phyloP scores from a whole-genome alignment of 371 early-diverging fungal species.

The Dinochytrium kinnereticum region DNA sequence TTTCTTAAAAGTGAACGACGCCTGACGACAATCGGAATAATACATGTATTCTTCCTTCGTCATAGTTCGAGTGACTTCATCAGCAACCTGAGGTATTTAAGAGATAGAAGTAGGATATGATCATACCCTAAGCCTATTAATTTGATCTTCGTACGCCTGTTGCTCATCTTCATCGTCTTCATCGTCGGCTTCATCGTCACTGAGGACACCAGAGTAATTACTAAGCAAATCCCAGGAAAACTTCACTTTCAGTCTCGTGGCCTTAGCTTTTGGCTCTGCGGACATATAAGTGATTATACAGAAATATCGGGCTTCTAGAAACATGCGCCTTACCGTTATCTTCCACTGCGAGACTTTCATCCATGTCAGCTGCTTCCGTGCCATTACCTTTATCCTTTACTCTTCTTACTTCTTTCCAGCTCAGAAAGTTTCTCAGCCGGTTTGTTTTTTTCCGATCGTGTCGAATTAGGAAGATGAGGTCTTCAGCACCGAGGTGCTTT shows the following conservation, averaged over 20 bases:
- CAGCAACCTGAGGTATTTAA: slow-evolving; percentile 64
- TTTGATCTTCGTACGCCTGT: slow-evolving; percentile 83
- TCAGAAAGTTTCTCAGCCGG: slow-evolving; percentile 86
- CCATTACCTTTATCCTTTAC: slow-evolving; percentile 63
- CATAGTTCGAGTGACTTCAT: slow-evolving; percentile 94
- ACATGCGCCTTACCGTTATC: slow-evolving; percentile 21
- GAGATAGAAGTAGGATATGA: neutral
- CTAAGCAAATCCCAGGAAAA: slow-evolving; percentile 91
- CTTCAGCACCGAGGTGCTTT: slow-evolving; percentile 85
- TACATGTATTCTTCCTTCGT: slow-evolving; percentile 98
- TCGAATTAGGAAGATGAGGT: slow-evolving; percentile 94
- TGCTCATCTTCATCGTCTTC: slow-evolving; percentile 78
- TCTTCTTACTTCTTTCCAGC: slow-evolving; percentile 96
- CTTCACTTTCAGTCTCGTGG: slow-evolving; percentile 77
- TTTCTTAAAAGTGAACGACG: slow-evolving; percentile 96
- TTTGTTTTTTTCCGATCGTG: slow-evolving; percentile 92
- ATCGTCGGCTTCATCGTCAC: slow-evolving; percentile 83
- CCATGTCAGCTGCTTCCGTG: slow-evolving; percentile 42
- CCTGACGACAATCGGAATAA: slow-evolving; percentile 97
- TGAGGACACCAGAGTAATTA: slow-evolving; percentile 59
- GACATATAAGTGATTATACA: no score
- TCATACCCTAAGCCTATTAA: slow-evolving; percentile 49
- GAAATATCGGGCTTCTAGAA: neutral
- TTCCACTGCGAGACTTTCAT: slow-evolving; percentile 56
- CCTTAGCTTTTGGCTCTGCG: slow-evolving; percentile 61